Base-by-base conservation (phyloP, 192 early-diverging fungal genomes). In the Linnemannia hyalina region DNA sequence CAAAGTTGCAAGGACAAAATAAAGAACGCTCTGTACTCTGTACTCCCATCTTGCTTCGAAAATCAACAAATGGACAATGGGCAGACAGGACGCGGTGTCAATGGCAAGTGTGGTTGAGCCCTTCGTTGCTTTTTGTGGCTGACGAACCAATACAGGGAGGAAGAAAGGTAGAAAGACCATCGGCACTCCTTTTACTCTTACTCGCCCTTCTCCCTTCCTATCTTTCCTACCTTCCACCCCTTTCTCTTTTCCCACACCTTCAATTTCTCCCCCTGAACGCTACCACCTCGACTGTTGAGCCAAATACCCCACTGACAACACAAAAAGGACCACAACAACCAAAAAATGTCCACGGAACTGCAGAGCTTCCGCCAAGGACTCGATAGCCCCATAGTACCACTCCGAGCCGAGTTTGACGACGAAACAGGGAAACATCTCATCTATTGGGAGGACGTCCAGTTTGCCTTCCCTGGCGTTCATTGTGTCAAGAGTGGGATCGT, bases 391-490 rank as follows among this genome's bases (percentile, higher is more conserved):
- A 74, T 26, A 38, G 23, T 74, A 10, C 46, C 1, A 3, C 46
- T 74, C 36, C 47, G 16, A 5, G 73, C 36, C 32, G 26, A 55
- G 49, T 36, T 29, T 23, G 73, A 74, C 49, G 35, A 36, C 9
- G 73, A 74, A 16, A 15, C 73, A 35, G 73, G 73, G 6, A 46
- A 55, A 57, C 46, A 40, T 3, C 29, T 74, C 35, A 52, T 74
- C 32, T 74, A 32, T 38, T 74, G 73, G 73, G 73, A 74, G 15
- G 54, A 74, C 22, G 49, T 74, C 73, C 36, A 74, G 73, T 60
- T 74, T 74, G 47, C 46, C 13, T 74, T 74, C 46, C 73, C 73
- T 4, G 73, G 73, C 2, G 44, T 74, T 52, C 54, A 57, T 40
- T 57, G 52, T 55, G 52, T 74, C 44, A 46, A 52, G 35, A 26